Evolutionary conservation across 306 rosid genomes (phyloP).

Genomic region (Prunus campanulata): DNA sequence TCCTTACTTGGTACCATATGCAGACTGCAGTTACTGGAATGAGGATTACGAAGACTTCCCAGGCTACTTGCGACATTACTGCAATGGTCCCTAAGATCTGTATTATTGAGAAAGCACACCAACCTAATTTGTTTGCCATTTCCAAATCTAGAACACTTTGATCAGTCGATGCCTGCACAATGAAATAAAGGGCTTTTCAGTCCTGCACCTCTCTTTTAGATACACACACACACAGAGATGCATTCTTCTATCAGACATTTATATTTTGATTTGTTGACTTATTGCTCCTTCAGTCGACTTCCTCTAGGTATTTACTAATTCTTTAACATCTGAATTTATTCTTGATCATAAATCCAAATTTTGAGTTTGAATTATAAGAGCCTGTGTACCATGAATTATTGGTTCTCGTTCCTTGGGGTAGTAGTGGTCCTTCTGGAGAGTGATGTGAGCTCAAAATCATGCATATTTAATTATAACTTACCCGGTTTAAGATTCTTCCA

Average conservation of each 20-base stretch:
- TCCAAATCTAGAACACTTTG: conserved; percentile 92
- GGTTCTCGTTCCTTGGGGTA: neutral
- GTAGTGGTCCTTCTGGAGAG: neutral
- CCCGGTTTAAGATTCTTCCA: conserved; percentile 96
- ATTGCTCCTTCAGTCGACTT: neutral
- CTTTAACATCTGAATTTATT: neutral
- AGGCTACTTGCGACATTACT: conserved; percentile 94
- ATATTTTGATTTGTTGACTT: neutral
- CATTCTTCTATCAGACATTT: neutral
- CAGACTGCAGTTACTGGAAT: conserved; percentile 81
- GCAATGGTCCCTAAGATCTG: conserved; percentile 84
- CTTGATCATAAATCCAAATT: too few species aligned
- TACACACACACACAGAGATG: neutral
- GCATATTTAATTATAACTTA: conserved; percentile 27
- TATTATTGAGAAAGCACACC: conserved; percentile 94
- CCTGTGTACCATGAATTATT: neutral
- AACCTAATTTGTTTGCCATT: conserved; percentile 70
- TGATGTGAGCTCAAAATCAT: neutral
- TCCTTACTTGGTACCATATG: conserved; percentile 91
- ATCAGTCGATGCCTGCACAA: conserved; percentile 85
- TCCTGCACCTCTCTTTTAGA: neutral
- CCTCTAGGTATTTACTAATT: neutral
- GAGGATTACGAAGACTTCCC: conserved; percentile 93
- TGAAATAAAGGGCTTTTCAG: conserved; percentile 11
- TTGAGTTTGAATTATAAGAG: too few species aligned